These are phyloP conservation scores for Populus trichocarpa DNA, from an alignment of 441 rosid species.

Conservation along the genomic window DNA sequence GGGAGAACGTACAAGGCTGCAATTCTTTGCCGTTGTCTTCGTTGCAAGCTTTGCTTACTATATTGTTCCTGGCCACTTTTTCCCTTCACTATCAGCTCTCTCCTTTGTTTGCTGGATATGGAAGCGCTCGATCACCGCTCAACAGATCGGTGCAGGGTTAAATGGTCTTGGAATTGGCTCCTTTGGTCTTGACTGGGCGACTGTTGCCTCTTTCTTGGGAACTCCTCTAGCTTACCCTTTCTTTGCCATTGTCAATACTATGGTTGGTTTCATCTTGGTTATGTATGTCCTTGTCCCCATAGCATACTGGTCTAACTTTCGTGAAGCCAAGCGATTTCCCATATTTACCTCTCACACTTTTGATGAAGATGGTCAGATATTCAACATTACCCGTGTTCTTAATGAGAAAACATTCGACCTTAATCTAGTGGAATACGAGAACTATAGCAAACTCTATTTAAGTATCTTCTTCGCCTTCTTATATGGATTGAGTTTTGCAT, in stretches of 20 bases:
- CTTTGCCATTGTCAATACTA: constrained; percentile 53
- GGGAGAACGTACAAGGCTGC: constrained; percentile 56
- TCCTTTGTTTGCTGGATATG: constrained; percentile 79
- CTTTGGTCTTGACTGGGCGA: constrained; percentile 78
- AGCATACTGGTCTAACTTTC: constrained; percentile 52
- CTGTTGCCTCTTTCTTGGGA: constrained; percentile 62
- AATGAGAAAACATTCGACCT: constrained; percentile 43
- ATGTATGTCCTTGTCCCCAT: constrained; percentile 55
- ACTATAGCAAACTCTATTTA: constrained; percentile 74
- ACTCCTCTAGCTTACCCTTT: constrained; percentile 68
- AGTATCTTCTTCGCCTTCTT: constrained; percentile 57
- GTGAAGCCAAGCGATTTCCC: constrained; percentile 57
- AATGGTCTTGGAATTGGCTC: constrained; percentile 75
- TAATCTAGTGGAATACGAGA: constrained; percentile 36
- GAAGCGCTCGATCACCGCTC: constrained; percentile 58
- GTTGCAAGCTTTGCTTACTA: constrained; percentile 70
- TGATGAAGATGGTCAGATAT: constrained; percentile 40
- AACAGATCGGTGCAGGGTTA: constrained; percentile 62
- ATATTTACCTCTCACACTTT: constrained; percentile 49
- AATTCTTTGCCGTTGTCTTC: constrained; percentile 60
- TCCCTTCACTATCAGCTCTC: constrained; percentile 56
- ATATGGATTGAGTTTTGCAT: constrained; percentile 70
- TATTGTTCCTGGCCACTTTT: constrained; percentile 64
- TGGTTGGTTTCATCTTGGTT: constrained; percentile 48
- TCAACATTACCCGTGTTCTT: constrained; percentile 54